Evolutionary conservation across 768 basidiomycete species (phyloP).

Genomic region (Suillus tomentosus): DNA sequence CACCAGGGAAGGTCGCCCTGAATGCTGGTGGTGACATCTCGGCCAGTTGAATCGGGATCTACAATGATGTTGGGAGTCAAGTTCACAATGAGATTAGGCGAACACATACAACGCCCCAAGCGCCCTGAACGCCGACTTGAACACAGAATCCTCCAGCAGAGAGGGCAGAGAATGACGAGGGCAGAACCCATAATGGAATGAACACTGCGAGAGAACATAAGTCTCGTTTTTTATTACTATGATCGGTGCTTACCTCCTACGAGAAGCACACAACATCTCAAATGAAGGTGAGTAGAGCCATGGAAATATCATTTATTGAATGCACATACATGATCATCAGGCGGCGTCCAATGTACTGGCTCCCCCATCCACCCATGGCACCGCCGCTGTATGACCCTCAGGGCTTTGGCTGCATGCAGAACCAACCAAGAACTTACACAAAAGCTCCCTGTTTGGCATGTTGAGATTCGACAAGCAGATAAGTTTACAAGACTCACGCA

Average conservation of each 20-base stretch:
- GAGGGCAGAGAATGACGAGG: conserved; percentile 64
- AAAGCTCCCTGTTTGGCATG: conserved; percentile 41
- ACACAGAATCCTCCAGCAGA: conserved; percentile 85
- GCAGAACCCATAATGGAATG: conserved; percentile 87
- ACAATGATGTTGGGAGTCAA: neutral
- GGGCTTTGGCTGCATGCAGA: conserved; percentile 10
- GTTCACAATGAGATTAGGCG: neutral
- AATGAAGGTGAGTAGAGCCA: neutral
- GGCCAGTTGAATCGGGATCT: conserved; percentile 76
- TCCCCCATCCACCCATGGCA: conserved; percentile 65
- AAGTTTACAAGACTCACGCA: conserved; percentile 44
- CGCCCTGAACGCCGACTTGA: conserved; percentile 88
- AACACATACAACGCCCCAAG: conserved; percentile 78
- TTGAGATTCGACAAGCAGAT: conserved; percentile 1
- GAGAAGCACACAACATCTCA: conserved; percentile 52
- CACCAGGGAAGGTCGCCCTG: conserved; percentile 85
- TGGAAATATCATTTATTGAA: neutral
- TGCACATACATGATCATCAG: conserved; percentile 61
- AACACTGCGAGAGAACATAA: conserved; percentile 35
- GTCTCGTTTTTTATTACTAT: conserved; percentile 2
- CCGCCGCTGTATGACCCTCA: conserved; percentile 52
- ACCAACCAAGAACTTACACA: conserved; percentile 32
- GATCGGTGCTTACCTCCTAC: conserved; percentile 40
- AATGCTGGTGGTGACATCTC: conserved; percentile 90
- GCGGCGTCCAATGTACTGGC: conserved; percentile 79